Base-by-base conservation (phyloP, 345 rosid species). In the Streptanthus diversifolius region DNA sequence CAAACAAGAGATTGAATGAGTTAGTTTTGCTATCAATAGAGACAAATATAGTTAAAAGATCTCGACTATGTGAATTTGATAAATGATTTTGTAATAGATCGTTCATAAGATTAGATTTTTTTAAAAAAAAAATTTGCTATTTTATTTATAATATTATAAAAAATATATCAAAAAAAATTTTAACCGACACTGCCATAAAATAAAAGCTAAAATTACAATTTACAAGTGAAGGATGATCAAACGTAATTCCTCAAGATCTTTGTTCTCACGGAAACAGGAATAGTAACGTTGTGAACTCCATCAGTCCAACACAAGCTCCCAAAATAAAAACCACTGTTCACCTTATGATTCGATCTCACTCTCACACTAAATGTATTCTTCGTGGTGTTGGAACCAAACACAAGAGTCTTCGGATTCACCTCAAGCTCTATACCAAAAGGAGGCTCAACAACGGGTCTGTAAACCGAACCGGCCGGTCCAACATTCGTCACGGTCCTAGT, bases 261-360 rank as follows among this genome's bases (percentile, higher is more conserved):
- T n/a, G 86, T 79, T 53, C 83, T 77, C 11, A 79, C 86, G 3
- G 85, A 81, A 55, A 84, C 44, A 3, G 87, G 87, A 76, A 70
- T 82, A 53, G 65, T 70, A 21, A 86, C 87, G 48, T 36, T 55
- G 41, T 74, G 82, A n/a, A 18, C 35, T 27, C 85, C 84, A 67
- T 80, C 77, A 0, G 62, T 82, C 83, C 87, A 83, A 25, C 82
- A 54, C 61, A 86, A 64, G 75, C 82, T 80, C 21, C 87, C 82
- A 75, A 86, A 86, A 19, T 54, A 77, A 75, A 48, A 86, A 18
- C 80, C 85, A 35, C 79, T 63, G 27, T 83, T 78, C 41, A 79
- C 74, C 59, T 45, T 63, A 45, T 83, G 67, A 18, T 48, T 48
- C 9, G 82, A 30, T 8, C 18, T 76, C 25, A 80, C 66, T 24